Base-by-base conservation (phyloP, 148 eudicot species). In the Rhododendron henanense region DNA sequence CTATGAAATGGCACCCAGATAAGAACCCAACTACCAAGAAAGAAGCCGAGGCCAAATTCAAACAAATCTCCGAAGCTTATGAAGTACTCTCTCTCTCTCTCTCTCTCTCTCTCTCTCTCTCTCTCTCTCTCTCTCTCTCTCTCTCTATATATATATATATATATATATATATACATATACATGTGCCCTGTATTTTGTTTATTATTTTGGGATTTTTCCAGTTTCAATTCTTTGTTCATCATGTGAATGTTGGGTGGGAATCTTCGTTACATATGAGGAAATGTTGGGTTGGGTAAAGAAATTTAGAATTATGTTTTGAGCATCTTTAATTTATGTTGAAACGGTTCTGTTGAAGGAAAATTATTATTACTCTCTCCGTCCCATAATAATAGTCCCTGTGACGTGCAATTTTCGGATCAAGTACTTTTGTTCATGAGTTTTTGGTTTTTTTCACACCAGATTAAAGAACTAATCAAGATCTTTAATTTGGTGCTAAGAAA, bases 1-100 rank as follows among this genome's bases (percentile, higher is more conserved):
- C 94, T 61, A 94, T 94, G 94, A 94, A 90, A 86, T 94, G 96
- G 94, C 94, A 94, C 33, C 96, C 96, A 2, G 96, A 94, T 79
- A 94, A 94, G 79, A 92, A 92, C 93, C 95, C 95, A 86, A 93
- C 88, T 82, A 92, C 87, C 90, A 94, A 94, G 78, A 92, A 91
- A 79, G 93, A 91, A 18, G 95, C 97, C 51, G 97, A 94, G 81
- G 95, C 97, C 59, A 94, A 94, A 88, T 94, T 94, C 93, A 94
- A 94, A 41, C 92, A 92, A 89, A 93, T 94, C 89, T 93, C 95
- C 41, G 97, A 94, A 79, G 95, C 95, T 73, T 94, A 94, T 75
- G 97, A 94, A 79, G 97, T 65, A 67, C 31, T 45, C 10, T 89
- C 78, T 57, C 47, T 85, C 61, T 57, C 23, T 57, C 18, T 81